These are phyloP conservation scores for Aethionema arabicum DNA, from an alignment of 345 rosid species.

Conservation along the genomic window DNA sequence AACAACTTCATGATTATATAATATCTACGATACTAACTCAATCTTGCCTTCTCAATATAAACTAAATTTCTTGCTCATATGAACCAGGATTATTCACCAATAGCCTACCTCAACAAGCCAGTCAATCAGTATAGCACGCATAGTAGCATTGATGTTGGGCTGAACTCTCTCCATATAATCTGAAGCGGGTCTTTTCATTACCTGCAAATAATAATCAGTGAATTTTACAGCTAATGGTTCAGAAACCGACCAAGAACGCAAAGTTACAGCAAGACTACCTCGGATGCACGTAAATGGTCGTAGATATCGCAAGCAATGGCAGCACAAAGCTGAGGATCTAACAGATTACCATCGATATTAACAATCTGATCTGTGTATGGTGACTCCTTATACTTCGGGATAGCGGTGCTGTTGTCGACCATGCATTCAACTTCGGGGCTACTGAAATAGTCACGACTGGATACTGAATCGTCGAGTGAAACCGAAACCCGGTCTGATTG, in stretches of 20 bases:
- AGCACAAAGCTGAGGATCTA: slow-evolving; percentile 46
- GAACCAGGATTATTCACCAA: slow-evolving; percentile 9
- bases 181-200: slow-evolving; percentile 39
- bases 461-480: slow-evolving; percentile 53
- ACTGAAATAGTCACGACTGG: slow-evolving; percentile 64
- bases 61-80: not conserved
- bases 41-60: slow-evolving; percentile 7
- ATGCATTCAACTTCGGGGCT: slow-evolving; percentile 67
- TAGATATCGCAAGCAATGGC: slow-evolving; percentile 42
- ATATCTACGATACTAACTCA: not conserved
- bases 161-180: slow-evolving; percentile 51
- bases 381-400: slow-evolving; percentile 45
- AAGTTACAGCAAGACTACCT: slow-evolving; percentile 27
- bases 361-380: slow-evolving; percentile 20
- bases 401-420: slow-evolving; percentile 55
- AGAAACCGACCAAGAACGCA: slow-evolving; percentile 22
- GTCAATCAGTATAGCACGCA: slow-evolving; percentile 51
- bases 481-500: slow-evolving; percentile 53
- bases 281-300: slow-evolving; percentile 39
- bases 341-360: slow-evolving; percentile 28
- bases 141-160: slow-evolving; percentile 40
- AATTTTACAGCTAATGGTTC: not conserved
- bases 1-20: not conserved
- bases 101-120: slow-evolving; percentile 56
- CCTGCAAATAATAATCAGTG: slow-evolving; percentile 22